Evolutionary conservation across 2,329 filamentous ascomycete species (phyloP), one percentile per base, ranked within the genome.

Genomic region (Ophiostoma perfectum): DNA sequence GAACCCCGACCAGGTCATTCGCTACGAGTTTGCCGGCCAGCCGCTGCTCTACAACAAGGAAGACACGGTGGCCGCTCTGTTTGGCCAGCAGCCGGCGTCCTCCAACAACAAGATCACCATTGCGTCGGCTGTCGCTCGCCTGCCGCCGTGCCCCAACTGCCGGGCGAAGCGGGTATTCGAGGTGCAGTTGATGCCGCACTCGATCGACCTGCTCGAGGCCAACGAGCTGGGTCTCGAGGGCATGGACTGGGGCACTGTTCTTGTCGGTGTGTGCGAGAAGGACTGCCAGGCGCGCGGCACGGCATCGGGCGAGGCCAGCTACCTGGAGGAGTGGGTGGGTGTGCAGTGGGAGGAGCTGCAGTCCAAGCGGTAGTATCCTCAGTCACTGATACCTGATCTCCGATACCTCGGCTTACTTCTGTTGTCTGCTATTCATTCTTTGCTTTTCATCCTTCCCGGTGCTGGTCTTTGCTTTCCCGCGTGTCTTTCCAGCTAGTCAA

Each of bases 171-270:
- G 94, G 71, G 87, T 90, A 14, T 98, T 98, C 77, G 95, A 99
- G 82, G 83, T 97, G 69, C 95, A 99, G 82, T 81, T 99, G 72
- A 93, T 90, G 73, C 95, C 95, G 55, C 90, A 96, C 76, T 89
- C 93, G 3, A 99, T 99, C 74, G 87, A 88, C 42, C 90, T 96
- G 81, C 81, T 98, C 67, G 95, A 98, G 81, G 88, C 85, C 1
- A 90, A 93, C 58, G 88, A 90, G 68, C 77, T 88, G 73, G 86
- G 85, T 52, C 75, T 89, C 27, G 84, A 96, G 81, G 95, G 93
- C 0, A 99, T 99, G 95, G 95, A 99, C 75, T 99, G 95, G 95
- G 94, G 94, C 0, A 98, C 93, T 0, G 85, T 99, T 8, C 87
- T 99, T 69, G 81, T 98, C 49, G 93, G 88, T 0, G 92, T 96